Percentiles rank a stretch among this genome's conserved stretches.
Conservation (phyloP, 306 rosid species). For the Malus sieversii region DNA sequence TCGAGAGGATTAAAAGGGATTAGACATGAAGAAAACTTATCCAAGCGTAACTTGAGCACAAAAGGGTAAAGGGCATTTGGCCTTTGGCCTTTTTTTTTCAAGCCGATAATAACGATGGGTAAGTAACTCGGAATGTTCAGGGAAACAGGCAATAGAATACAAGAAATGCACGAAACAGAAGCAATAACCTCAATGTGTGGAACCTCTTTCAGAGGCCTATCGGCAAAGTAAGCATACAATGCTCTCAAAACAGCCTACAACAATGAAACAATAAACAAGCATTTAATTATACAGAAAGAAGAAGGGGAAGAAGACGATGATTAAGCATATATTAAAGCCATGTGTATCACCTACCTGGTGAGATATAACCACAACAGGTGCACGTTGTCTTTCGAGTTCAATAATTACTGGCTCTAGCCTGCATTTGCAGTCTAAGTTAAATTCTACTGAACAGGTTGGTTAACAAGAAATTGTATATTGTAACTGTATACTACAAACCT, state of each 20-base stretch:
- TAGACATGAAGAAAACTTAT: background rate
- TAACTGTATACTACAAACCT: conserved; percentile 40
- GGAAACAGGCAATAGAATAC: background rate
- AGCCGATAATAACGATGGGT: background rate
- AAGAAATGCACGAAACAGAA: background rate
- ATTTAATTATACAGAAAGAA: background rate
- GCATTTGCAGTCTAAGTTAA: conserved; percentile 18
- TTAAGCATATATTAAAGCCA: background rate
- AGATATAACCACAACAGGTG: conserved; percentile 95
- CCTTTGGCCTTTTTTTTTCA: background rate
- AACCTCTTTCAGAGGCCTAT: conserved; percentile 87
- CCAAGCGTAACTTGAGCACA: background rate
- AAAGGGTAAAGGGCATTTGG: background rate
- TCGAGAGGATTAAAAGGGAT: background rate
- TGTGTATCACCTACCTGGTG: conserved; percentile 80
- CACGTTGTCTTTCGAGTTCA: conserved; percentile 96
- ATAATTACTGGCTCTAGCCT: conserved; percentile 98
- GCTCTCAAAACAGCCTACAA: conserved; percentile 98
- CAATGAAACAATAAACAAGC: conserved; percentile 5
- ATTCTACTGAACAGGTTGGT: conserved; percentile 9
- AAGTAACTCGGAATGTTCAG: background rate
- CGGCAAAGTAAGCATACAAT: conserved; percentile 92
- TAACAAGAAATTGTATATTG: background rate
- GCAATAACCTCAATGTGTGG: conserved; percentile 85
- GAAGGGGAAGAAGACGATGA: background rate